A percentile compares a stretch with the other conserved stretches of the same genome.
phyloP scores from a whole-genome alignment of 768 basidiomycete genomes.

The Rhodotorula taiwanensis region DNA sequence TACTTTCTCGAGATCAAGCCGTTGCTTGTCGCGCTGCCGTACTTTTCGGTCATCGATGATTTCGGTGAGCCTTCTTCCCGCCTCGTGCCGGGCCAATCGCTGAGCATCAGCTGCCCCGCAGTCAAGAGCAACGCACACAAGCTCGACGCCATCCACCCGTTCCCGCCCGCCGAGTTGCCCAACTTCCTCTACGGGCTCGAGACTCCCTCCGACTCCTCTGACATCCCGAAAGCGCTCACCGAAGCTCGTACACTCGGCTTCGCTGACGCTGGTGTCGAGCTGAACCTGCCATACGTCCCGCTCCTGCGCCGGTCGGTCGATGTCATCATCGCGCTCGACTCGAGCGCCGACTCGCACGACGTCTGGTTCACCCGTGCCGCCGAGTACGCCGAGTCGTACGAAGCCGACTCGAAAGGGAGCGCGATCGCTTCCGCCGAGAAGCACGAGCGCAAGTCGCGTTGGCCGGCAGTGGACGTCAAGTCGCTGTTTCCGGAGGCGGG shows the following conservation, averaged over 20 bases:
- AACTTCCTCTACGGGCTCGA: conserved; percentile 42
- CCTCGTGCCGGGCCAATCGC: conserved; percentile 3
- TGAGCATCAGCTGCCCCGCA: conserved; percentile 19
- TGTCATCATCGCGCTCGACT: conserved; percentile 31
- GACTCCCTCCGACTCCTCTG: conserved; percentile 13
- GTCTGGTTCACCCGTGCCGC: conserved; percentile 43
- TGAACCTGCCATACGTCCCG: conserved; percentile 43
- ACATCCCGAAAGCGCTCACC: conserved; percentile 35
- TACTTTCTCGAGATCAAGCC: conserved; percentile 44
- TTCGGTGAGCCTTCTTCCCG: conserved; percentile 15
- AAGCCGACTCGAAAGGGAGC: background rate
- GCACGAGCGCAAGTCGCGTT: background rate
- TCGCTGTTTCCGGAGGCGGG: conserved; percentile 12
- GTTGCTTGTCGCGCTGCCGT: conserved; percentile 37
- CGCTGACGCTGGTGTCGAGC: conserved; percentile 43
- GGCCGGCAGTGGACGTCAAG: conserved; percentile 19
- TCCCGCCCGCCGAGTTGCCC: conserved; percentile 42
- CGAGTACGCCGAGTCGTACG: conserved; percentile 33
- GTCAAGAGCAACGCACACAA: conserved; percentile 38
- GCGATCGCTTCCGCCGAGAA: background rate
- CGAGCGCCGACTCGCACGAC: conserved; percentile 34
- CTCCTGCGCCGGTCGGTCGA: conserved; percentile 37
- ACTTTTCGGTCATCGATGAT: conserved; percentile 21
- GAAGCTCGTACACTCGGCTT: conserved; percentile 41
- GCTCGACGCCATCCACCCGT: conserved; percentile 42